Evolutionary conservation across 192 early-diverging fungal species (phyloP), one percentile per base, ranked within the genome.

Genomic region (Entomortierella parvispora): DNA sequence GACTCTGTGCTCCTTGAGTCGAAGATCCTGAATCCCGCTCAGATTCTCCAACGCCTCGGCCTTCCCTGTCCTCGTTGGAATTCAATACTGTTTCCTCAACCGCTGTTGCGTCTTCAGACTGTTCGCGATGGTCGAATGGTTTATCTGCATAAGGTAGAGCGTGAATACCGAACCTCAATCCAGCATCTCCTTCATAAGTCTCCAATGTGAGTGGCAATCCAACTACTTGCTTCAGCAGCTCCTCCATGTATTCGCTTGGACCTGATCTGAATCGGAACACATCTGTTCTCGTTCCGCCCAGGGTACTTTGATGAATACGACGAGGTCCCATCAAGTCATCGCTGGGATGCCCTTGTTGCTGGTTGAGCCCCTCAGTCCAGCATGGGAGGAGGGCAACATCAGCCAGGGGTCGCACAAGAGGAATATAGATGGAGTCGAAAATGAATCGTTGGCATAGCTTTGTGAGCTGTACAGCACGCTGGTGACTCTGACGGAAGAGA

Each of bases 121-220:
- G 59, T n/a, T 70, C 49, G 14, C 34, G 15, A 8, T 12, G 42
- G 9, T 75, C 63, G 23, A 48, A 49, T 11, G 65, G 72, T 3
- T 52, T 25, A 18, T 76, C 72, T 4, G 72, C 59, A 60, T 76
- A 76, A 0, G 72, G 72, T 18, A 76, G 42, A 8, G 52, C 52
- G 37, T 68, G 72, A 29, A 76, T 76, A 2, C 72, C 72, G 14
- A 76, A 76, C 40, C 72, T 43, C 33, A 76, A 52, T 40, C 83
- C 86, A 18, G 81, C 84, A 65, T 89, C 88, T 33, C 87, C 86
- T 20, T 81, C 82, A 75, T 92, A 90, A 23, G 90, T 84, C 32
- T 92, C 93, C 62, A 94, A 85, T 15, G 90, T 85, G 49, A 91
- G 87, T 14, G 93, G 92, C 14, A 94, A 68, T 33, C 84, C 88